A percentile compares a stretch with the other conserved stretches of the same genome.
Evolutionary conservation across 306 rosid species (phyloP).

Genomic region (Spatholobus suberectus): DNA sequence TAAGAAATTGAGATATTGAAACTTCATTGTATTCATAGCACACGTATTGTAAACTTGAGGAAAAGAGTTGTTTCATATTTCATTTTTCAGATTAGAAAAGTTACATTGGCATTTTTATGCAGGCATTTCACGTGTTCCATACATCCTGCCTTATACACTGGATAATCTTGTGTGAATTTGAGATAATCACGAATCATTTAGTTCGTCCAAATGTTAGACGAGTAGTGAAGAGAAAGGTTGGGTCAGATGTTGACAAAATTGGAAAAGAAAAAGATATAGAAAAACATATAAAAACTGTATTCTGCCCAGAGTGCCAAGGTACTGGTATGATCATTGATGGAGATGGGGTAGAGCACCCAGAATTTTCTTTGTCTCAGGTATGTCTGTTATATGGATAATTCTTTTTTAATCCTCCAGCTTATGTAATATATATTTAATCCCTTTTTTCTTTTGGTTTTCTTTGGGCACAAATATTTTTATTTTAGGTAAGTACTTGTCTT

Average conservation of each 20-base stretch:
- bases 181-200: conserved; percentile 55
- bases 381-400: conserved; percentile 23
- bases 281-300: conserved; percentile 49
- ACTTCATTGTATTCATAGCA: neutral
- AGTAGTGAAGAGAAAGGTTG: conserved; percentile 61
- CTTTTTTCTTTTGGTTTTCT: neutral
- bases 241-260: conserved; percentile 42
- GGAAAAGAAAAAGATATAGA: conserved; percentile 51
- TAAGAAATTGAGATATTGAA: conserved; percentile 10
- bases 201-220: conserved; percentile 54
- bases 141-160: conserved; percentile 85
- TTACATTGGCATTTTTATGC: conserved; percentile 38
- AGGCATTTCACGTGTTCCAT: conserved; percentile 91
- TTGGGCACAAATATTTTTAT: neutral
- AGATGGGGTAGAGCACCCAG: conserved; percentile 58
- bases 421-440: neutral
- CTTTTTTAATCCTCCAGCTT: conserved; percentile 7
- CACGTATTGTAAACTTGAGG: neutral
- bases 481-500: neutral
- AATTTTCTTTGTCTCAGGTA: conserved; percentile 69
- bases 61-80: conserved; percentile 17
- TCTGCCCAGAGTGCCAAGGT: conserved; percentile 98
- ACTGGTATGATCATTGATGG: conserved; percentile 64
- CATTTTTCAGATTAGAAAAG: conserved; percentile 1
- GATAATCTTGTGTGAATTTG: conserved; percentile 80